Evolutionary conservation across 2,329 filamentous ascomycete species (phyloP), one percentile per base, ranked within the genome.

Genomic region (Ceratocystis variospora): DNA sequence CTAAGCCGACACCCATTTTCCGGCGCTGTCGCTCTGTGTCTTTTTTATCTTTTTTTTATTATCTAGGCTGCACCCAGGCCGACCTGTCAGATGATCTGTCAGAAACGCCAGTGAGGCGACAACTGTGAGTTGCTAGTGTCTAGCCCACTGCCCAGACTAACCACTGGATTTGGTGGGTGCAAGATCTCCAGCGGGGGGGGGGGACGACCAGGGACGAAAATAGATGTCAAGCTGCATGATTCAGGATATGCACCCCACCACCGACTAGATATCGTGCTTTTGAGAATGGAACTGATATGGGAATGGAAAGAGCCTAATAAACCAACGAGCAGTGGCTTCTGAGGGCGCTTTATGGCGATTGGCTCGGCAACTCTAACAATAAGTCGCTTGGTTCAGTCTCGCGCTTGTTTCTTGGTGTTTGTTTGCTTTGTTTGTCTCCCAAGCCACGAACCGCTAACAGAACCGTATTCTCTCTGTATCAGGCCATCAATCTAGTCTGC

Each of bases 361-460:
- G 17, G 53, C 28, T 59, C 53, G 53, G 53, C 53, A 59, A 59
- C 53, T 59, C 53, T 59, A 17, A 59, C 53, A 59, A 59, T 17
- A 37, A 4, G 53, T 59, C 53, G 53, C 53, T 59, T 59, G 53
- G 28, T 15, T 31, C 22, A 17, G 53, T 33, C 17, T 59, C 28
- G 17, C 22, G 25, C n/a, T 59, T 59, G 53, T 59, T 59, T 59
- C 53, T 59, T 7, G 53, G 12, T 12, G 28, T 19, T 59, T 33
- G 28, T n/a, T 33, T 33, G 28, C n/a, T 19, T 59, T 33, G 17
- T n/a, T 33, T 33, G 28, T 33, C 28, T 17, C 28, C 28, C 48
- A 53, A 25, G 19, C 48, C 19, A 53, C 48, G 48, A 25, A 53
- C 48, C 19, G 45, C 45, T 8, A 17, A 19, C 45, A 48, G 45